Evolutionary conservation across 177 flowering plant genomes (phyloP).

Genomic region (Vitis hybrid): DNA sequence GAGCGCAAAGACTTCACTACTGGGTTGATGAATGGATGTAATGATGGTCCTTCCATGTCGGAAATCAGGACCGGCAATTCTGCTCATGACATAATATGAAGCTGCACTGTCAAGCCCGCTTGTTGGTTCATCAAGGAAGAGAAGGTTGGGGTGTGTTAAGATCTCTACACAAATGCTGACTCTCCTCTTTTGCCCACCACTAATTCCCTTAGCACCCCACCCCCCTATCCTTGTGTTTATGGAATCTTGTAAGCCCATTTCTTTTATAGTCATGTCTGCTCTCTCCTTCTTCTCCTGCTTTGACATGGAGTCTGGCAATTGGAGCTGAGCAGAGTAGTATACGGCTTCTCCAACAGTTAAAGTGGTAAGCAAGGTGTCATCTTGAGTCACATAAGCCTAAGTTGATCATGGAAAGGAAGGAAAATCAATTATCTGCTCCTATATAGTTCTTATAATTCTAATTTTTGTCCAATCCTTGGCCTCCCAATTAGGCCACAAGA

Average conservation of each 20-base stretch:
- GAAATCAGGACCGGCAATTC: conserved; percentile 26
- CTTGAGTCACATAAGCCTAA: conserved; percentile 49
- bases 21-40: conserved; percentile 62
- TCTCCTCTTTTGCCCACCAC: conserved; percentile 59
- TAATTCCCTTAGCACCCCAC: conserved; percentile 48
- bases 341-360: conserved; percentile 53
- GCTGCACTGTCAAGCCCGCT: conserved; percentile 68
- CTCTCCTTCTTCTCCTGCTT: conserved; percentile 39
- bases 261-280: conserved; percentile 49
- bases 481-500: not conserved
- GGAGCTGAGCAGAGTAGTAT: conserved; percentile 56
- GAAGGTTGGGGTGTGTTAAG: conserved; percentile 43
- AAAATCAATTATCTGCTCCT: no score
- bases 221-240: conserved; percentile 61
- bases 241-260: conserved; percentile 59
- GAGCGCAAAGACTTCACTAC: conserved; percentile 50
- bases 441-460: not conserved
- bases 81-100: conserved; percentile 47
- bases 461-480: not conserved
- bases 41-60: conserved; percentile 45
- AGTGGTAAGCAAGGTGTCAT: conserved; percentile 39
- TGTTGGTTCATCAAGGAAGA: conserved; percentile 63
- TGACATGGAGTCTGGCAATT: conserved; percentile 45
- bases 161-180: conserved; percentile 61
- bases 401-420: no score